These are phyloP conservation scores for Rubroboletus satanas DNA, from an alignment of 768 basidiomycete genomes.

Conservation along the genomic window DNA sequence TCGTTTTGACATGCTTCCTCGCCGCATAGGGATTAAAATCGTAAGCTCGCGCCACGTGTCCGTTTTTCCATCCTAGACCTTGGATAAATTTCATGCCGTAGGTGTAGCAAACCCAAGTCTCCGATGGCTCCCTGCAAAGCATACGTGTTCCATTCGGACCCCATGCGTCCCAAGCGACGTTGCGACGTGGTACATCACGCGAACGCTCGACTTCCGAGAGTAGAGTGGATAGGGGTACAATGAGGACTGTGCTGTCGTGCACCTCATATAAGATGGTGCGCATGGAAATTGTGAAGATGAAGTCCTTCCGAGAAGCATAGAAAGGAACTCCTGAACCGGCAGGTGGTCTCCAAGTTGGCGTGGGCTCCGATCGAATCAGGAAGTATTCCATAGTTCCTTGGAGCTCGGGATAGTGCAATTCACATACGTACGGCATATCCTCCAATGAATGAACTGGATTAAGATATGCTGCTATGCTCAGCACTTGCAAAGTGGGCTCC, in stretches of 20 bases:
- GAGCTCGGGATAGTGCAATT: constrained; percentile 25
- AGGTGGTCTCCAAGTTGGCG: constrained; percentile 25
- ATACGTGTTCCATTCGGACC: constrained; percentile 31
- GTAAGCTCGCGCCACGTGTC: constrained; percentile 22
- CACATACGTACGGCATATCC: constrained; percentile 22
- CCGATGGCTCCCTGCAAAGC: constrained; percentile 24
- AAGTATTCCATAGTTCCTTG: constrained; percentile 15
- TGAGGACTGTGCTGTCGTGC: constrained; percentile 22
- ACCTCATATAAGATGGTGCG: constrained; percentile 6
- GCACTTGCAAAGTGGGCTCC: constrained; percentile 14
- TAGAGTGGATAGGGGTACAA: constrained; percentile 31
- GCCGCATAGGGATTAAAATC: constrained; percentile 33
- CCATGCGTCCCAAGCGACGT: constrained; percentile 31
- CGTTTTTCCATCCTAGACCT: constrained; percentile 20
- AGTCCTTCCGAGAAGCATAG: constrained; percentile 22
- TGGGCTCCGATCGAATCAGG: constrained; percentile 33
- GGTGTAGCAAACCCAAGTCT: constrained; percentile 35
- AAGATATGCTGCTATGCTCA: constrained; percentile 13
- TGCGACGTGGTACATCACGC: not conserved
- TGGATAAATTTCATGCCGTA: constrained; percentile 34
- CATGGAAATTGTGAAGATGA: constrained; percentile 32
- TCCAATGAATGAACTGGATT: constrained; percentile 4
- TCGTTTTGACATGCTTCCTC: constrained; percentile 12
- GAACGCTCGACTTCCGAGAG: constrained; percentile 22
- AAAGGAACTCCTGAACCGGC: constrained; percentile 16